Evolutionary conservation across 352 stramenopile genomes (phyloP), one percentile per base, ranked within the genome.

Genomic region (Aphanomyces cochlioides): DNA sequence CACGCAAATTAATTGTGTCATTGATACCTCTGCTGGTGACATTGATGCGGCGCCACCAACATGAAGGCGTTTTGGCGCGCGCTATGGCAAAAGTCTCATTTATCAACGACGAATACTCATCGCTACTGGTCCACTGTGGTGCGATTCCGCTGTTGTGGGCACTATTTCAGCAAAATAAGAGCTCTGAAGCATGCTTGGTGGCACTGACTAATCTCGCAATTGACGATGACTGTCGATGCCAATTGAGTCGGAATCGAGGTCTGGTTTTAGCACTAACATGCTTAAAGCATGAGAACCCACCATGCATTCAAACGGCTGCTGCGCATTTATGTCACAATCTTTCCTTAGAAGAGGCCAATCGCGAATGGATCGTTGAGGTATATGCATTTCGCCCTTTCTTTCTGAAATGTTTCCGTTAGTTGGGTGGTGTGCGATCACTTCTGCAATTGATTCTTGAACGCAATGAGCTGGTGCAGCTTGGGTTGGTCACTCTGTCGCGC

Each of bases 271-370:
- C 5, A 38, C 15, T 66, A 7, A 41, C 19, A 3, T 10, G 13
- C 15, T 10, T 66, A 7, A 36, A 28, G 38, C 50, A 19, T 10
- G 7, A 34, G 28, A n/a, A 19, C 28, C 38, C 37, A 38, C 57
- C 57, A n/a, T 38, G 5, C 4, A 8, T 53, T 12, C 15, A 53
- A 15, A 50, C 38, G 6, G 17, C 57, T 12, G 57, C 57, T 7
- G 15, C 41, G 38, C 57, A 66, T 38, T 66, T 66, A 41, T n/a
- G 15, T 7, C 39, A 48, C 57, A 66, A 66, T 41, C 28, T 66
- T 34, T 38, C 37, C 38, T 41, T 66, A 12, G 57, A 50, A 50
- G 57, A 8, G 15, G 37, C 40, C 7, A 50, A 19, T 19, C 57
- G 57, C 37, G 40, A 47, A 66, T 66, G 57, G 57, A 38, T 50